Base-by-base conservation (phyloP, 2,329 filamentous ascomycete genomes). In the Dothistroma septosporum region DNA sequence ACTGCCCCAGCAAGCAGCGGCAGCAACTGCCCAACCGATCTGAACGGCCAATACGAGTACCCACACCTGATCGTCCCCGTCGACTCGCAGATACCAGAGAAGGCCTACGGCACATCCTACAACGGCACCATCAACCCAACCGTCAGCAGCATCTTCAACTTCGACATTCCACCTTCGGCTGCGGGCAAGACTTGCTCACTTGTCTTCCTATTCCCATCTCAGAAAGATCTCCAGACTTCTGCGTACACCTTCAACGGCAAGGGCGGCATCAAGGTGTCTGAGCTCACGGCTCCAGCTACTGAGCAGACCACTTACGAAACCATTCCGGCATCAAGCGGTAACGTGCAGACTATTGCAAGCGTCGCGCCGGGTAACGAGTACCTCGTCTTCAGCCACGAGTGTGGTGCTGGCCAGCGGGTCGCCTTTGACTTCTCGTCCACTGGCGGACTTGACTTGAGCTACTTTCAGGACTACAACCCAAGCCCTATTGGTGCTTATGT, bases 91-190 rank as follows among this genome's bases (percentile, higher is more conserved):
- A 75, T 80, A 22, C 84, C 86, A 0, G 74, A 81, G 69, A 79
- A 75, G 4, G 76, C 82, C 0, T 75, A 76, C 50, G 85, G 85
- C 5, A 84, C 81, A 1, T 80, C 79, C 0, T 83, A 78, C 75
- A 82, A 83, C 64, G 86, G 85, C 57, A 79, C 80, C 11, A 76
- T 87, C 52, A 82, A 81, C 10, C 74, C 78, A 21, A 78, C 76
- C 60, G 73, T 82, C 50, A 82, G 82, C 16, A 82, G 82, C 16
- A 82, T 89, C 69, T 89, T 87, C 81, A 88, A 88, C 77, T 90
- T 90, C 74, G 85, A 87, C 68, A 83, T 90, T 46, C 83, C 82
- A 0, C 63, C 74, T 4, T 74, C 75, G 4, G 79, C 84, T 66
- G 67, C 76, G 5, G 83, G 83, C 65, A 83, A 84, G 74, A 83